These are phyloP conservation scores for Periglandula ipomoeae DNA, from an alignment of 2,329 filamentous ascomycete genomes.

Conservation along the genomic window DNA sequence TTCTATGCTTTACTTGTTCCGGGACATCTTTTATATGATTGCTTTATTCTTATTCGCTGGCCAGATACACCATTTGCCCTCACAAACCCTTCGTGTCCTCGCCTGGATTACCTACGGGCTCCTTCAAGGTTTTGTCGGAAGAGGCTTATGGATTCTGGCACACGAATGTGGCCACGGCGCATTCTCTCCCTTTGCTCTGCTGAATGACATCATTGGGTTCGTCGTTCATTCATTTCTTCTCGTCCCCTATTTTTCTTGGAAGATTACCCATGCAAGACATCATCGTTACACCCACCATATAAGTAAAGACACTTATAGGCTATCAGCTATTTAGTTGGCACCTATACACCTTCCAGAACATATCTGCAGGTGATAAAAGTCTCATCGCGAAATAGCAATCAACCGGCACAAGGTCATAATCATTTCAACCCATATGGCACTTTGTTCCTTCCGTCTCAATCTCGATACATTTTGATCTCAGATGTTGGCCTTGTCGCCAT, in stretches of 20 bases:
- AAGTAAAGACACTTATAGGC: slow-evolving; percentile 43
- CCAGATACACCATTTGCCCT: background rate
- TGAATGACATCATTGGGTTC: slow-evolving; percentile 57
- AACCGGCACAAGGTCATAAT: slow-evolving; percentile 28
- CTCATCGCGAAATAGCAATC: too few relatives aligned
- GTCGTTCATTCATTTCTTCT: slow-evolving; percentile 55
- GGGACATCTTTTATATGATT: slow-evolving; percentile 42
- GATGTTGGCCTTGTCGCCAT: slow-evolving; percentile 49
- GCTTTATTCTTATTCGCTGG: slow-evolving; percentile 13
- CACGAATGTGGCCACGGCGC: slow-evolving; percentile 65
- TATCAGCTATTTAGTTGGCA: too few relatives aligned
- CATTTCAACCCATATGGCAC: slow-evolving; percentile 55
- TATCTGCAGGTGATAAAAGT: too few relatives aligned
- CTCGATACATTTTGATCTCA: slow-evolving; percentile 45
- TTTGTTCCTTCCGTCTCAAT: slow-evolving; percentile 51
- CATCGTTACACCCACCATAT: slow-evolving; percentile 61
- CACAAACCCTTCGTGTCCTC: background rate
- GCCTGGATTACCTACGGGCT: slow-evolving; percentile 45
- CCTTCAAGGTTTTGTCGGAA: slow-evolving; percentile 55
- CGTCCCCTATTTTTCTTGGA: slow-evolving; percentile 67
- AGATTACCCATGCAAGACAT: slow-evolving; percentile 60
- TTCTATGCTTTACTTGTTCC: slow-evolving; percentile 36
- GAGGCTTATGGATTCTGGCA: slow-evolving; percentile 61
- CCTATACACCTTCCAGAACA: too few relatives aligned
- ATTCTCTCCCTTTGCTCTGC: slow-evolving; percentile 44